Percentiles rank a stretch among this genome's conserved stretches.
Evolutionary conservation across 1,139 yeast genomes (phyloP).

Genomic region (Yamadazyma epiphylla): DNA sequence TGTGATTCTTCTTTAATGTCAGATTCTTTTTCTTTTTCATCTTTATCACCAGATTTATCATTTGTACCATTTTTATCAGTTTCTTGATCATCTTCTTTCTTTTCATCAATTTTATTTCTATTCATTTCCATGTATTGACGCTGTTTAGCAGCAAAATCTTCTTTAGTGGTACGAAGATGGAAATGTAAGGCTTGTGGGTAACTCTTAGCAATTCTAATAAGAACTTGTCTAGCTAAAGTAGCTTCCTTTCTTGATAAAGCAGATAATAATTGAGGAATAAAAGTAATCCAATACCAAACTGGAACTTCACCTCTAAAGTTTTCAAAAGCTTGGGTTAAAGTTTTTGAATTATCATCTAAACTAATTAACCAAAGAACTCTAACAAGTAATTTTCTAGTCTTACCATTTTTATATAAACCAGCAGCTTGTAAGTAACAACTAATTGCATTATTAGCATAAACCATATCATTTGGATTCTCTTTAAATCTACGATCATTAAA

Average conservation of each 20-base stretch:
- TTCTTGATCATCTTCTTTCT: constrained; percentile 6
- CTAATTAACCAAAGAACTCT: constrained; percentile 92
- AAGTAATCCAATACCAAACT: constrained; percentile 98
- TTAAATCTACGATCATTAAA: constrained; percentile 87
- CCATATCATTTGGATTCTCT: constrained; percentile 78
- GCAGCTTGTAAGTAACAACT: constrained; percentile 98
- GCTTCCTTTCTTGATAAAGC: constrained; percentile 92
- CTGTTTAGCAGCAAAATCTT: constrained; percentile 85
- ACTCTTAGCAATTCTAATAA: constrained; percentile 89
- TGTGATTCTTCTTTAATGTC: constrained; percentile 9
- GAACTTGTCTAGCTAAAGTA: constrained; percentile 76
- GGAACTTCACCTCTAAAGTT: constrained; percentile 95
- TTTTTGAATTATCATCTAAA: constrained; percentile 80
- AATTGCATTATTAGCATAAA: constrained; percentile 88
- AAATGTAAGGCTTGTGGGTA: constrained; percentile 97
- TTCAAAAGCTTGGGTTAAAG: constrained; percentile 83
- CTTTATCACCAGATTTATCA: too few relatives aligned
- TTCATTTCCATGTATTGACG: constrained; percentile 69
- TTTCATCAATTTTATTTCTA: constrained; percentile 16
- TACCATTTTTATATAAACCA: constrained; percentile 88
- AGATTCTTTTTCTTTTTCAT: too few relatives aligned
- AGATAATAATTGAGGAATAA: constrained; percentile 88
- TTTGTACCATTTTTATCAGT: constrained; percentile 3
- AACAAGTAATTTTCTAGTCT: constrained; percentile 82
- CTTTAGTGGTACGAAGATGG: constrained; percentile 92